phyloP scores from a whole-genome alignment of 371 early-diverging fungal species.

The Dichotomocladium elegans region DNA sequence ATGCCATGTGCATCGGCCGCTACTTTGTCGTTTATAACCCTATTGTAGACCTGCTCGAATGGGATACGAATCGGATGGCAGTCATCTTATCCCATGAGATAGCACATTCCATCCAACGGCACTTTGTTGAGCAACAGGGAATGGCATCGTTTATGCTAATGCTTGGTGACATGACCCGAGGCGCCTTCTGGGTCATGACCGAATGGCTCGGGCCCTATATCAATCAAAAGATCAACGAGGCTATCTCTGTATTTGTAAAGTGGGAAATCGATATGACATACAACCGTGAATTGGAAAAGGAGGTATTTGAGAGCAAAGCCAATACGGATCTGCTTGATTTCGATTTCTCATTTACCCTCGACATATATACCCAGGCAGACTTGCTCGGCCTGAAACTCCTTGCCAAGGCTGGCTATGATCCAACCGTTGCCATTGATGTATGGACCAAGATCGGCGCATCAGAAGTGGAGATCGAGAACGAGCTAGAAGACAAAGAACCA shows the following conservation, averaged over 20 bases:
- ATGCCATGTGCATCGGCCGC: constrained; percentile 45
- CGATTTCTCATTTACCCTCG: too few species aligned
- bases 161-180: constrained; percentile 44
- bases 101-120: constrained; percentile 59
- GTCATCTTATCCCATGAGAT: constrained; percentile 62
- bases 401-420: constrained; percentile 58
- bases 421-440: constrained; percentile 43
- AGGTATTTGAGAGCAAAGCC: constrained; percentile 12
- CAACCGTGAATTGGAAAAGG: constrained; percentile 38
- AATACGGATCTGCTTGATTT: background rate
- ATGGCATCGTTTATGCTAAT: constrained; percentile 42
- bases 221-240: constrained; percentile 44
- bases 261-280: constrained; percentile 36
- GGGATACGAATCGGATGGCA: constrained; percentile 49
- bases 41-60: constrained; percentile 44
- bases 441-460: constrained; percentile 19
- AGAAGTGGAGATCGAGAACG: constrained; percentile 1
- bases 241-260: constrained; percentile 25
- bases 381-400: constrained; percentile 52
- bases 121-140: constrained; percentile 60
- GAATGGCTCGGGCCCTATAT: constrained; percentile 46
- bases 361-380: too few species aligned
- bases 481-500: constrained; percentile 1
- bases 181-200: constrained; percentile 45
- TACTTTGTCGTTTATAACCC: constrained; percentile 42